phyloP scores from a whole-genome alignment of 108 stramenopile genomes.

The Pseudonitzschia delicatissima region DNA sequence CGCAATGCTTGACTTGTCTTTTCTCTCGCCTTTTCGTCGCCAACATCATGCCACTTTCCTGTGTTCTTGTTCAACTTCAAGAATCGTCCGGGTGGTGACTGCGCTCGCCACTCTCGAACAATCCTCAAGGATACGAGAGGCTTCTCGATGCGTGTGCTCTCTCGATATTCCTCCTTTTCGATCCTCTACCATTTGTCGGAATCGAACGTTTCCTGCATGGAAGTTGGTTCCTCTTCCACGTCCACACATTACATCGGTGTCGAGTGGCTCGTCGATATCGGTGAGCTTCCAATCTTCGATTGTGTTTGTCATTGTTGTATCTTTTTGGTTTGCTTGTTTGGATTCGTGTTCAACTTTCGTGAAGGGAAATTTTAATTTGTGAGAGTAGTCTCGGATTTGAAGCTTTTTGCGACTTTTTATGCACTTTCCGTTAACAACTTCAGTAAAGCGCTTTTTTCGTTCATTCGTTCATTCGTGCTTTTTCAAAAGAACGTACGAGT shows the following conservation, averaged over 20 bases:
- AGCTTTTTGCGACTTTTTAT: no score
- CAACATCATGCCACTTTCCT: constrained; percentile 79
- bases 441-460: no score
- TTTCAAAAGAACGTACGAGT: no score
- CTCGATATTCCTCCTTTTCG: constrained; percentile 69
- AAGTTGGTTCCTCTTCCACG: constrained; percentile 86
- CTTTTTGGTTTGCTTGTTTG: no score
- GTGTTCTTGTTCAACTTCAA: constrained; percentile 76
- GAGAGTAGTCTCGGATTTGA: no score
- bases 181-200: constrained; percentile 82
- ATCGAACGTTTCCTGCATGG: constrained; percentile 78
- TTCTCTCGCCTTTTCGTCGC: constrained; percentile 85
- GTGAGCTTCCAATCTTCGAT: constrained; percentile 51
- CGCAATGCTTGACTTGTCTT: constrained; percentile 84
- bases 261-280: constrained; percentile 65
- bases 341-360: no score
- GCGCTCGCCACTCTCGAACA: constrained; percentile 64
- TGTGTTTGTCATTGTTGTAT: no score
- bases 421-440: no score
- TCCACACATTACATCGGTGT: constrained; percentile 81
- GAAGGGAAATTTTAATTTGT: no score
- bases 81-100: constrained; percentile 81
- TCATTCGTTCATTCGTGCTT: no score
- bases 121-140: constrained; percentile 80
- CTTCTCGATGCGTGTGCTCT: constrained; percentile 78